Percentiles rank a stretch among this genome's conserved stretches.
Evolutionary conservation across 2,329 filamentous ascomycete species (phyloP).

Genomic region (Penicillium sp.): DNA sequence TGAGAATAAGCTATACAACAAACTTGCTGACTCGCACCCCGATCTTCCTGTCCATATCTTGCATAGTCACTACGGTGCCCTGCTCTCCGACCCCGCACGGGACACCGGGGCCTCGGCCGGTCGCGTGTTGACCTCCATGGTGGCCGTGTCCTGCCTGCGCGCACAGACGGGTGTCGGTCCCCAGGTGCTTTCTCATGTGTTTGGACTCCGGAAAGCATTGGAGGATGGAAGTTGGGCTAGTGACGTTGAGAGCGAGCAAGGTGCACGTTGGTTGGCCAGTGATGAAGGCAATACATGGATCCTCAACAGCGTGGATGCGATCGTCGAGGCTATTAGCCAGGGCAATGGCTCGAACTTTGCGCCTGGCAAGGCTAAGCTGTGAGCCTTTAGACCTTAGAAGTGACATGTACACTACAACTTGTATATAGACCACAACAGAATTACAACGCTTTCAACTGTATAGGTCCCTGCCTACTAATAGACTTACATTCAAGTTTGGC

Average conservation of each 20-base stretch:
- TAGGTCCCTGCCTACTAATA: too few relatives aligned
- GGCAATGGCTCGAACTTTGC: conserved; percentile 57
- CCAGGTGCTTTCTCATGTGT: conserved; percentile 78
- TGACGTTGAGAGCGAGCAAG: conserved; percentile 49
- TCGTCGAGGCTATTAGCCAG: conserved; percentile 53
- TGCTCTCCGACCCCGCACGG: conserved; percentile 65
- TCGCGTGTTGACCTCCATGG: conserved; percentile 67
- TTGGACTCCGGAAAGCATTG: conserved; percentile 73
- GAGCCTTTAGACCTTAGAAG: not conserved
- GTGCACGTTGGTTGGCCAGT: conserved; percentile 60
- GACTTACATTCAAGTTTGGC: too few relatives aligned
- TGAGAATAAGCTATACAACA: conserved; percentile 67
- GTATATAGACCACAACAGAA: not conserved
- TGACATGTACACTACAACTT: not conserved
- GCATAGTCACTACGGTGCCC: conserved; percentile 68
- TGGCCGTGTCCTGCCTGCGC: conserved; percentile 72
- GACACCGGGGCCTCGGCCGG: conserved; percentile 57
- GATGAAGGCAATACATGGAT: conserved; percentile 67
- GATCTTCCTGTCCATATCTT: conserved; percentile 81
- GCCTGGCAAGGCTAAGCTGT: conserved; percentile 44
- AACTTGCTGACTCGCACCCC: conserved; percentile 73
- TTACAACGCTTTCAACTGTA: too few relatives aligned
- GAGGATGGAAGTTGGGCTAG: conserved; percentile 56
- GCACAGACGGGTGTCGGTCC: conserved; percentile 80
- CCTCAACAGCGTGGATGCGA: conserved; percentile 59